Conservation (phyloP, 768 basidiomycete genomes). For the Trametes cingulata region DNA sequence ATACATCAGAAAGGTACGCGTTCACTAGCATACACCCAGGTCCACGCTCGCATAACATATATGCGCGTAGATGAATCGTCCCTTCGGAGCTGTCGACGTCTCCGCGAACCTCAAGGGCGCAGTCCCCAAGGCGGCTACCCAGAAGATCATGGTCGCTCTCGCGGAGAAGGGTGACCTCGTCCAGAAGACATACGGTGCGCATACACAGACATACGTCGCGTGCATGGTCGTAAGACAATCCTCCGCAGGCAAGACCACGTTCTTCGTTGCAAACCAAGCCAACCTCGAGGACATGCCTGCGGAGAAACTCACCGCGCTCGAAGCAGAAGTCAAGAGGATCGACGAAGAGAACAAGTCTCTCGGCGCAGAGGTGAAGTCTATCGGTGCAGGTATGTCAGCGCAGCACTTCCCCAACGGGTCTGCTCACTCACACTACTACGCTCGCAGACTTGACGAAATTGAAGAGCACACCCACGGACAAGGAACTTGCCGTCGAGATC, state of each 20-base stretch:
- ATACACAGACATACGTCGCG: not conserved
- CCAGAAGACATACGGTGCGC: slow-evolving; percentile 78
- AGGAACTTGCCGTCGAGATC: slow-evolving; percentile 59
- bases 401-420: not conserved
- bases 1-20: slow-evolving; percentile 70
- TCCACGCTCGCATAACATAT: not conserved
- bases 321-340: slow-evolving; percentile 54
- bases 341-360: slow-evolving; percentile 62
- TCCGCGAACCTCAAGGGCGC: slow-evolving; percentile 89
- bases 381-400: slow-evolving; percentile 43
- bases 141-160: slow-evolving; percentile 78
- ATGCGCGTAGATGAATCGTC: slow-evolving; percentile 78
- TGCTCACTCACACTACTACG: slow-evolving; percentile 14
- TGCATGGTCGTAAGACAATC: not conserved
- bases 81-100: slow-evolving; percentile 90
- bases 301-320: slow-evolving; percentile 60
- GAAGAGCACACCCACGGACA: slow-evolving; percentile 67
- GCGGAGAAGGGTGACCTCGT: slow-evolving; percentile 85
- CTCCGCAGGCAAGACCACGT: slow-evolving; percentile 72
- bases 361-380: slow-evolving; percentile 50
- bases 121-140: slow-evolving; percentile 79
- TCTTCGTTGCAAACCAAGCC: slow-evolving; percentile 85
- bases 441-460: slow-evolving; percentile 62
- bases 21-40: slow-evolving; percentile 11
- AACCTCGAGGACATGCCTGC: slow-evolving; percentile 65